Base-by-base conservation (phyloP, 257 asterid species). In the Fraxinus anomala region DNA sequence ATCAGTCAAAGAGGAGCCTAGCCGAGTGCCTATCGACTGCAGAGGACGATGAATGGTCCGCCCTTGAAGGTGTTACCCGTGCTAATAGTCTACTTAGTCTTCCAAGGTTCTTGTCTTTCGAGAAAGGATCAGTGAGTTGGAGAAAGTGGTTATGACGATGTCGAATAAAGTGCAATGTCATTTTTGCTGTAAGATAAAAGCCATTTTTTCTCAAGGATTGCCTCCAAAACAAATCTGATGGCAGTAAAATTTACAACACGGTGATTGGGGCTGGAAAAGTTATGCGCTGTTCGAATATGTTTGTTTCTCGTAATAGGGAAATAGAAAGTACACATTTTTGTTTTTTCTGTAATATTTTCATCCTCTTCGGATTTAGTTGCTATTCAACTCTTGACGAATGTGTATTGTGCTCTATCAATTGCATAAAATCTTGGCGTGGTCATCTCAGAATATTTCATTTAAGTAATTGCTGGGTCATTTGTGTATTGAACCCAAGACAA, bases 11-110 rank as follows among this genome's bases (percentile, higher is more conserved):
- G 88, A 87, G 98, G 85, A 96, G 97, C 90, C 84, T 96, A 47
- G 99, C 98, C 0, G 97, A 96, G 90, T 93, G 97, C 85, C 92
- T 96, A 40, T 89, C 90, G 34, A 84, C 87, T 16, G 88, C 95
- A 3, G 96, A 92, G 69, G 97, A 96, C 0, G 98, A 93, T n/a
- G 99, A 93, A 70, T 96, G 99, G 99, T 89, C 99, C 3, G 99
- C 99, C 3, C 92, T 96, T 0, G 98, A 92, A 83, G 98, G 99
- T 11, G 77, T 96, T 33, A 89, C 97, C 8, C 87, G 98, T 80
- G 99, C 91, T 21, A 96, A 96, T 74, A 96, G 99, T 83, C 90
- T 96, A 59, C 94, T 96, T 24, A 96, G 99, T 81, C 84, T 96
- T 21, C 99, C 99, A 0, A 86, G 99, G 85, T 89, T 93, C 88